Conservation (phyloP, 306 rosid species). For the Vigna hirtella region DNA sequence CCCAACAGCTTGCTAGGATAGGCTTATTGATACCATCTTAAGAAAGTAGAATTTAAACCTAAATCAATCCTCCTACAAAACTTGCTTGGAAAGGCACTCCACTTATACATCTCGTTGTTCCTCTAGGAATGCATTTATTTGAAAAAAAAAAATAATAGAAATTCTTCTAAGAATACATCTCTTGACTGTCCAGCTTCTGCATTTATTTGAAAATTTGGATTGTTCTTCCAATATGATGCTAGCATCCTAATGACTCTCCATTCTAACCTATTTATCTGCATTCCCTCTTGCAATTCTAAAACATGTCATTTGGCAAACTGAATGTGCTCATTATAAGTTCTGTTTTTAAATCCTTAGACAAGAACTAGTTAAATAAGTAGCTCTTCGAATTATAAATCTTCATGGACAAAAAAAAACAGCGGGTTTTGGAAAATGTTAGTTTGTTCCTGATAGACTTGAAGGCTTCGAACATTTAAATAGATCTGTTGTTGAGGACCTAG, state of each 20-base stretch:
- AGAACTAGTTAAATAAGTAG: constrained; percentile 32
- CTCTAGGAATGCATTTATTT: too few relatives aligned
- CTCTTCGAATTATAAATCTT: constrained; percentile 11
- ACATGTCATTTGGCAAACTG: neutral
- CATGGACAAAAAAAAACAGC: neutral
- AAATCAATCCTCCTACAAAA: too few relatives aligned
- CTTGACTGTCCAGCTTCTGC: too few relatives aligned
- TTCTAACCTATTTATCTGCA: neutral
- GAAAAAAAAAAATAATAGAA: too few relatives aligned
- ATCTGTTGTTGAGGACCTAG: constrained; percentile 22
- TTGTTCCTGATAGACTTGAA: constrained; percentile 17
- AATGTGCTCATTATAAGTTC: neutral
- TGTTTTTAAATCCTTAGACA: neutral
- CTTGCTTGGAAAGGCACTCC: too few relatives aligned
- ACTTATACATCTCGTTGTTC: too few relatives aligned
- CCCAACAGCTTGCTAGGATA: too few relatives aligned
- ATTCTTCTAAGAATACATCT: too few relatives aligned
- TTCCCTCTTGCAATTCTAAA: constrained; percentile 15
- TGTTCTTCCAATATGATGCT: neutral
- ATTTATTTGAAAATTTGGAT: too few relatives aligned
- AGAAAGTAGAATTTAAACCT: too few relatives aligned
- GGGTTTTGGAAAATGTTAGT: constrained; percentile 19
- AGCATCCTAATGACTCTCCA: neutral
- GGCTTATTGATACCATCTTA: too few relatives aligned
- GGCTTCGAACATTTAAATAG: constrained; percentile 5